These are phyloP conservation scores for Fusarium sarcochroum DNA, from an alignment of 2,329 filamentous ascomycete genomes.

Conservation along the genomic window DNA sequence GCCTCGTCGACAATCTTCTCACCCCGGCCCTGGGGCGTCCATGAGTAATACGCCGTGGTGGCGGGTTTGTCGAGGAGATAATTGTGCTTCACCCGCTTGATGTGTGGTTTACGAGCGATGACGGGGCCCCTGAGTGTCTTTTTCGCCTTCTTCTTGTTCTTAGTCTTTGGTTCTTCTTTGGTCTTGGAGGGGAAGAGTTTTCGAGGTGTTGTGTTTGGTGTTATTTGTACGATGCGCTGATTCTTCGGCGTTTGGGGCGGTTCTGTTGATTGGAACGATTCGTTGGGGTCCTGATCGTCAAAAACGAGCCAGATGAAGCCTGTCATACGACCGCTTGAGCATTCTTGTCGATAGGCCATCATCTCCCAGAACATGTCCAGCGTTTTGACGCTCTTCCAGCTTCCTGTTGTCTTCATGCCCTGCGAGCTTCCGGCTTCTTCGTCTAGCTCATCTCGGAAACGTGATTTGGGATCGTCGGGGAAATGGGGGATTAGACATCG, in stretches of 20 bases:
- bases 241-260: constrained; percentile 54
- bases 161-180: constrained; percentile 15
- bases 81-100: constrained; percentile 71
- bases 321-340: constrained; percentile 90
- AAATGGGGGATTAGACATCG: constrained; percentile 90
- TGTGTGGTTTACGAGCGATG: constrained; percentile 71
- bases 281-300: constrained; percentile 61
- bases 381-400: constrained; percentile 86
- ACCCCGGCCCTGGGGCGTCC: constrained; percentile 74
- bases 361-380: constrained; percentile 98
- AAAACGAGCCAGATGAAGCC: constrained; percentile 97
- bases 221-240: constrained; percentile 43
- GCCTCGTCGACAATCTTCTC: constrained; percentile 73
- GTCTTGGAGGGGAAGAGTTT: constrained; percentile 51
- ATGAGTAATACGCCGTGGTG: constrained; percentile 74
- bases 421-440: constrained; percentile 77
- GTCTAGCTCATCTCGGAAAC: constrained; percentile 90
- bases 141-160: constrained; percentile 55
- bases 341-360: constrained; percentile 97
- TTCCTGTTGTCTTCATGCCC: constrained; percentile 69
- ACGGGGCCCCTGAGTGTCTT: constrained; percentile 72
- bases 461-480: constrained; percentile 94
- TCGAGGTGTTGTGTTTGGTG: constrained; percentile 53
- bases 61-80: constrained; percentile 65
- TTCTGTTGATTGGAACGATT: constrained; percentile 46